Base-by-base conservation (phyloP, 2,329 filamentous ascomycete genomes). In the Clonostachys sp. region DNA sequence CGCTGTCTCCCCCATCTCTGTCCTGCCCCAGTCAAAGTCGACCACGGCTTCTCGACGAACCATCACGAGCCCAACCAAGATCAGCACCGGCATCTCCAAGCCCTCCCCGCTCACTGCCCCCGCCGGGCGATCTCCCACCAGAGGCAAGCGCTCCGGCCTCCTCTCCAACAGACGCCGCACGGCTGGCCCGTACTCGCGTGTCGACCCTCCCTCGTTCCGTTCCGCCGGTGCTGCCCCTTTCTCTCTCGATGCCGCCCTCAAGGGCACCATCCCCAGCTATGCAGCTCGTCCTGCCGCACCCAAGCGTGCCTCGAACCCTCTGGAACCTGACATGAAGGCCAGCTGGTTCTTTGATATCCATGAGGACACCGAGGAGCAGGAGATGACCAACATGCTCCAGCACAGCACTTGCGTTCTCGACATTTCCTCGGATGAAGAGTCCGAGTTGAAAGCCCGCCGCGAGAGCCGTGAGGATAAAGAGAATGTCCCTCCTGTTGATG, bases 341-440 rank as follows among this genome's bases (percentile, higher is more conserved):
- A 77, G 77, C 49, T 96, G 91, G 91, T 87, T 87, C 72, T 97
- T 99, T 62, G 87, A 92, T 50, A 97, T 99, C 59, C 86, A 96
- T 62, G 89, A 96, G 62, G 92, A 99, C 65, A 90, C 89, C 0
- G 81, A 87, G 8, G 89, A 96, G 62, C 88, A 96, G 61, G 86
- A 95, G 62, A 88, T 94, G 67, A 89, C 91, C 57, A 96, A 95
- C 59, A 73, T 96, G 38, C 89, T 97, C 70, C 89, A 96, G 67
- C 92, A 96, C 71, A 87, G 86, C 48, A 92, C 92, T 8, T 86
- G 86, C 53, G 84, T 86, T 1, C 78, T 97, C 5, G 92, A 97
- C 62, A 90, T 97, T 59, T 90, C 84, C 55, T 91, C 89, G 18
- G 91, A 96, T 57, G 91, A 96, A 63, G 87, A 91, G 65, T 78